Conservation (phyloP, 1,284 basidiomycete genomes). For the Garcileccinum viscosum region DNA sequence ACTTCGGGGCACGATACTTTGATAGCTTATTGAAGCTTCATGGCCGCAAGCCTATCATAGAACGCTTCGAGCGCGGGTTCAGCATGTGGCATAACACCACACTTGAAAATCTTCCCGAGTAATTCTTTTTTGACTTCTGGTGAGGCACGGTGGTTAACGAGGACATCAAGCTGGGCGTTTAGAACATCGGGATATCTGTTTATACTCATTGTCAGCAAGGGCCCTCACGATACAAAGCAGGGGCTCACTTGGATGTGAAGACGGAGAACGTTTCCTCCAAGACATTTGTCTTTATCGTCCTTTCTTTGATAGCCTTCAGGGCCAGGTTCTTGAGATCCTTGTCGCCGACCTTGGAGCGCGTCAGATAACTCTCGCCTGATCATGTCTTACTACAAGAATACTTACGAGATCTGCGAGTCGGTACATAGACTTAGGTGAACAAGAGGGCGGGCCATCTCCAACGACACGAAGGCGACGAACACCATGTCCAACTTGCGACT, state of each 20-base stretch:
- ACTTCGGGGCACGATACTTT: too few relatives aligned
- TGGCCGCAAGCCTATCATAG: constrained; percentile 23
- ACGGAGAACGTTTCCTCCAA: constrained; percentile 35
- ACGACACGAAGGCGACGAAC: not conserved
- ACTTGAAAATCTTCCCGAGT: constrained; percentile 20
- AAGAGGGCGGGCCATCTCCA: constrained; percentile 21
- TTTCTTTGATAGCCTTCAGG: constrained; percentile 29
- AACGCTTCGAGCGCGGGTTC: constrained; percentile 24
- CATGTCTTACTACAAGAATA: not conserved
- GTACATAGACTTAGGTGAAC: constrained; percentile 42
- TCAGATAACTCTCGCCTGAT: not conserved
- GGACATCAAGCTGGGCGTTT: constrained; percentile 17
- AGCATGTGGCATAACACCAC: constrained; percentile 25
- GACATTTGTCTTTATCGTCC: constrained; percentile 29
- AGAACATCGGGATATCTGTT: constrained; percentile 28
- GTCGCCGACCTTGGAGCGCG: constrained; percentile 24
- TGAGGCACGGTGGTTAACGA: constrained; percentile 16
- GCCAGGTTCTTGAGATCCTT: constrained; percentile 24
- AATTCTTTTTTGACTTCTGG: constrained; percentile 25
- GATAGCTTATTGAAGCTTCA: too few relatives aligned
- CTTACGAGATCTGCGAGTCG: constrained; percentile 35
- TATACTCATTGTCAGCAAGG: constrained; percentile 10
- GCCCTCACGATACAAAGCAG: not conserved
- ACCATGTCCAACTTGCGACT: constrained; percentile 24
- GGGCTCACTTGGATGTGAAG: constrained; percentile 36